Evolutionary conservation across 192 early-diverging fungal genomes (phyloP), one percentile per base, ranked within the genome.

Genomic region (Coemansia sp.): DNA sequence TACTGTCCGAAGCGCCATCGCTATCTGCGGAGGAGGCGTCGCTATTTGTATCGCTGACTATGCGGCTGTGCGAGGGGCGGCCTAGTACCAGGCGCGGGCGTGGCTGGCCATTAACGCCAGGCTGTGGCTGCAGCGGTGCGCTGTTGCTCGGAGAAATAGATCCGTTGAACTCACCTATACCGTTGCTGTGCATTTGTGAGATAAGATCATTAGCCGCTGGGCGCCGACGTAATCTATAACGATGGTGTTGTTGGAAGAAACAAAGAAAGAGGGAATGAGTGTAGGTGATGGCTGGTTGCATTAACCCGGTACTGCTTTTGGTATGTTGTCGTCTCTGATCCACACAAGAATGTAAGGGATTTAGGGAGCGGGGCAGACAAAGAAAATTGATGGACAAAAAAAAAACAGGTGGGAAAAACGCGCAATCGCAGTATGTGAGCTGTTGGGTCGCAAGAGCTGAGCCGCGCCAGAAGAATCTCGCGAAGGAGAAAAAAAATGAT

Each of bases 11-110:
- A 4, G 53, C 67, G 50, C 48, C 54, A 56, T 50, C 66, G 64
- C 43, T 58, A 19, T 54, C 66, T 2, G 57, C n/a, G 4, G 79
- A 81, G 2, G 79, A 67, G 29, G 71, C 50, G 11, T 81, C 79
- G 70, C 79, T 81, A 60, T 75, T 73, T 35, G 79, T 75, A 36
- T 81, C 79, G 73, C 79, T 81, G 45, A 81, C 71, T 4, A 74
- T 74, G 63, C 79, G 73, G 10, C 53, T 70, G 23, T 81, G 79
- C 15, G 67, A 56, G 17, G 79, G 73, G 2, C 73, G 66, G 32
- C 73, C 73, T 53, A 63, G 79, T 36, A 68, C 72, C 8, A 68
- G 72, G n/a, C 57, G 66, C 41, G 66, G 48, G 15, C 62, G 56
- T 5, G 60, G 59, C 54, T 68, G 59, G 49, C 49, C 49, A 52